phyloP scores from a whole-genome alignment of 805 yeast genomes.

The Wickerhamomyces silvicola region DNA sequence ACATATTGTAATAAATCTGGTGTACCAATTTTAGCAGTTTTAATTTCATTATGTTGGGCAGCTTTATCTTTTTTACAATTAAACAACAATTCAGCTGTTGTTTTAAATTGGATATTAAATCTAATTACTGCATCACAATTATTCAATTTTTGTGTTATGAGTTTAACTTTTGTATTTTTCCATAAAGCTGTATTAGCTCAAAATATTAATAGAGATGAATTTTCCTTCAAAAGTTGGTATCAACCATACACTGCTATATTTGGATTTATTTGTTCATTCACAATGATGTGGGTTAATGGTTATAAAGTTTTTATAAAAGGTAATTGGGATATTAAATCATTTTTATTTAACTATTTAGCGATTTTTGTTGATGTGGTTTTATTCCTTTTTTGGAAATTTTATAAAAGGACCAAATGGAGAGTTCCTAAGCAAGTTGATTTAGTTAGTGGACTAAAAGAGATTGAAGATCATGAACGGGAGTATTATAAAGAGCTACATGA shows the following conservation, averaged over 20 bases:
- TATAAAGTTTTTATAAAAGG: constrained; percentile 66
- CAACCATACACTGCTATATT: constrained; percentile 55
- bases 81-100: constrained; percentile 51
- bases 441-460: constrained; percentile 45
- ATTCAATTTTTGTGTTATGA: constrained; percentile 51
- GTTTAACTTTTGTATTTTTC: constrained; percentile 55
- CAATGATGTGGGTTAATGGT: constrained; percentile 59
- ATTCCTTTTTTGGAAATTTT: constrained; percentile 46
- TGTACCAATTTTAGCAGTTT: constrained; percentile 58
- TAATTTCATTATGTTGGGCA: constrained; percentile 50
- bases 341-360: constrained; percentile 68
- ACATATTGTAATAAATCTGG: constrained; percentile 58
- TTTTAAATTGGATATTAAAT: constrained; percentile 66
- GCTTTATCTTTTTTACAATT: constrained; percentile 60
- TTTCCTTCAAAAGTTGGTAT: constrained; percentile 48
- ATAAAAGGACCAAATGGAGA: constrained; percentile 41
- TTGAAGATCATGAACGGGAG: constrained; percentile 48
- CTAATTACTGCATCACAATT: constrained; percentile 66
- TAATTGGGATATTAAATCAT: constrained; percentile 52
- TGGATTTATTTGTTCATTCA: constrained; percentile 38
- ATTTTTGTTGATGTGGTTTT: constrained; percentile 48
- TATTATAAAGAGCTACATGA: constrained; percentile 13
- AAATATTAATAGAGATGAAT: constrained; percentile 35
- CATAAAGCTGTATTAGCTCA: constrained; percentile 53
- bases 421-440: constrained; percentile 47